phyloP scores from a whole-genome alignment of 495 filamentous ascomycete species.

The Podospora conica region DNA sequence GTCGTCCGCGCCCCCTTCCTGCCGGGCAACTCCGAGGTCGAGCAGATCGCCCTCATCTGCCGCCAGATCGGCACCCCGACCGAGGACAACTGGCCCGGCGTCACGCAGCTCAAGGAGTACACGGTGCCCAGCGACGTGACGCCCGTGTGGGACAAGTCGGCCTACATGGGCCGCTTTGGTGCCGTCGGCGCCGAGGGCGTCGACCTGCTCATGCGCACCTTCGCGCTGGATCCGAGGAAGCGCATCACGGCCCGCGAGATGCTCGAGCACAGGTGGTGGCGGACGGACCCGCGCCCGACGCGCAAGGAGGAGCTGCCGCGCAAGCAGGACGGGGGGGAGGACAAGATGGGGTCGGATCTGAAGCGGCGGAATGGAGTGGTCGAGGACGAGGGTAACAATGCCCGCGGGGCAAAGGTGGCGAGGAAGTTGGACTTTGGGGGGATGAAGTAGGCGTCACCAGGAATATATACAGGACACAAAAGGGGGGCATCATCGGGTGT shows the following conservation, averaged over 20 bases:
- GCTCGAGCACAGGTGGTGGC: conserved; percentile 83
- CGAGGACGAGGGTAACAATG: conserved; percentile 45
- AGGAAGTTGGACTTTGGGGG: conserved; percentile 79
- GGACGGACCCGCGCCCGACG: conserved; percentile 73
- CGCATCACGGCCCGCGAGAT: conserved; percentile 68
- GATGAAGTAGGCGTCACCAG: conserved; percentile 35
- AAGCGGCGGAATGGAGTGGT: conserved; percentile 71
- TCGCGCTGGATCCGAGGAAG: conserved; percentile 77
- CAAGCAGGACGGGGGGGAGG: conserved; percentile 52
- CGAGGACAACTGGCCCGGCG: conserved; percentile 94
- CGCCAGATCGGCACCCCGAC: conserved; percentile 83
- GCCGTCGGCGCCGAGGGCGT: conserved; percentile 74
- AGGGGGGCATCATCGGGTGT: not conserved
- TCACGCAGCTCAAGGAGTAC: conserved; percentile 73
- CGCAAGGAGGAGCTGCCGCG: conserved; percentile 74
- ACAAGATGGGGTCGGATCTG: conserved; percentile 79
- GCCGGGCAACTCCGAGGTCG: conserved; percentile 61
- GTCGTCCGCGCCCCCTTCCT: conserved; percentile 74
- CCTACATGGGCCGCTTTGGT: conserved; percentile 65
- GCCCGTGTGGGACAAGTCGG: conserved; percentile 60
- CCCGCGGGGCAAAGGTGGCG: conserved; percentile 62
- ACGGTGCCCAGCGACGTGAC: conserved; percentile 52
- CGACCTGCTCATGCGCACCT: conserved; percentile 80
- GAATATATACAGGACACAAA: not conserved
- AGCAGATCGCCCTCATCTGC: conserved; percentile 75